Percentiles rank a stretch among this genome's conserved stretches.
These are phyloP conservation scores for Naematelia aurantialba DNA, from an alignment of 768 basidiomycete species.

Conservation along the genomic window DNA sequence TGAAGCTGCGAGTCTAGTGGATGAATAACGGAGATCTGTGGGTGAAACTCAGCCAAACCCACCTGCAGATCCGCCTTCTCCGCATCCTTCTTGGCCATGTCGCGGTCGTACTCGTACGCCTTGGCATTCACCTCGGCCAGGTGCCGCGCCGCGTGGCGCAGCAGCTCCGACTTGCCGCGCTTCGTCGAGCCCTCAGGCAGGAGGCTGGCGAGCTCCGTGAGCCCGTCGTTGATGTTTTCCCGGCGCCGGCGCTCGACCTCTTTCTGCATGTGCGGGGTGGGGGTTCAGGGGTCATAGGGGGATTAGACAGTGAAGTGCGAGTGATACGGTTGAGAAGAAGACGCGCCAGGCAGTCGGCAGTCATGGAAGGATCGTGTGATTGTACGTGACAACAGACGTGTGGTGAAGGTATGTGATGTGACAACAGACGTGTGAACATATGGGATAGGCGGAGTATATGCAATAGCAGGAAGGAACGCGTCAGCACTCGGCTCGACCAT, in stretches of 20 bases:
- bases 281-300: not conserved
- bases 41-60: conserved; percentile 5
- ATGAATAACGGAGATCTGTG: too few relatives aligned
- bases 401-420: too few relatives aligned
- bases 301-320: not conserved
- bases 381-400: too few relatives aligned
- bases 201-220: conserved; percentile 82
- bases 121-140: conserved; percentile 89
- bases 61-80: conserved; percentile 28
- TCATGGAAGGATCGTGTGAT: too few relatives aligned
- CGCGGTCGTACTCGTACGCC: conserved; percentile 62
- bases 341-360: too few relatives aligned
- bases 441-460: too few relatives aligned
- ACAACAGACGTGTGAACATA: too few relatives aligned
- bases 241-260: conserved; percentile 93
- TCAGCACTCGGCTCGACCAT: too few relatives aligned
- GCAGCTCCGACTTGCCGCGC: conserved; percentile 74
- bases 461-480: too few relatives aligned
- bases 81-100: conserved; percentile 18
- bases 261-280: conserved; percentile 64
- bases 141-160: conserved; percentile 82
- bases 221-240: conserved; percentile 94
- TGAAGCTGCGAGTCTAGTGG: not conserved
- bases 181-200: conserved; percentile 77
- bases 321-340: too few relatives aligned